Evolutionary conservation across 2,329 filamentous ascomycete genomes (phyloP), one percentile per base, ranked within the genome.

Genomic region (Sporothrix globosa): DNA sequence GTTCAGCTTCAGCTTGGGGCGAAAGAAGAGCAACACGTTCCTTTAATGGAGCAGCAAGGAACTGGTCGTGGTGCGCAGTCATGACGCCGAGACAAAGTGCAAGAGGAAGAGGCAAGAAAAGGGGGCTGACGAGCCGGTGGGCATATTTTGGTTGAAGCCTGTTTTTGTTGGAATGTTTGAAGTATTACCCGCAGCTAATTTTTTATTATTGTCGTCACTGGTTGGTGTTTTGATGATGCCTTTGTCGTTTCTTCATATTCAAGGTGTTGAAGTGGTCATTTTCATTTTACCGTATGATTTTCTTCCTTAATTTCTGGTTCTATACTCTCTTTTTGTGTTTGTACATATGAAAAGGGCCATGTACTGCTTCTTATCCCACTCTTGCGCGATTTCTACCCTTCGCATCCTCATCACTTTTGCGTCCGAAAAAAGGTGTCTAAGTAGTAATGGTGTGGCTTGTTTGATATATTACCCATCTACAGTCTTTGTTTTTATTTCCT

Each of bases 1-100:
- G 34, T 91, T 93, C 75, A 91, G 85, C 75, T 88, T 89, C 74
- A 82, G 86, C 71, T 76, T 93, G 14, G 89, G 91, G 4, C 83
- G 88, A 76, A 93, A 93, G 83, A 93, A 91, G 85, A 91, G 87
- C 78, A 85, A 83, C 63, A 53, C 46, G 19, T 66, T 66, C 19
- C 63, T 66, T 13, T 46, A 27, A 52, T 52, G 50, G 63, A 66
- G 61, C 14, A 46, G 44, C 14, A 13, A 19, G 3, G 24, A 65
- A 50, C 9, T 44, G 1, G 41, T 2, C 41, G 41, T 30, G 27
- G 27, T 30, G 27, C 27, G 27, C 27, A 30, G 27, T 2, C 39
- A 63, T 46, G 39, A 48, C 27, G 5, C 27, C 27, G 27, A 27
- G n/a, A 41, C 56, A n/a, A 60, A 44, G 34, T 44, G 44, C 34